Conservation (phyloP, 2,329 filamentous ascomycete species). For the Colletotrichum siamense region DNA sequence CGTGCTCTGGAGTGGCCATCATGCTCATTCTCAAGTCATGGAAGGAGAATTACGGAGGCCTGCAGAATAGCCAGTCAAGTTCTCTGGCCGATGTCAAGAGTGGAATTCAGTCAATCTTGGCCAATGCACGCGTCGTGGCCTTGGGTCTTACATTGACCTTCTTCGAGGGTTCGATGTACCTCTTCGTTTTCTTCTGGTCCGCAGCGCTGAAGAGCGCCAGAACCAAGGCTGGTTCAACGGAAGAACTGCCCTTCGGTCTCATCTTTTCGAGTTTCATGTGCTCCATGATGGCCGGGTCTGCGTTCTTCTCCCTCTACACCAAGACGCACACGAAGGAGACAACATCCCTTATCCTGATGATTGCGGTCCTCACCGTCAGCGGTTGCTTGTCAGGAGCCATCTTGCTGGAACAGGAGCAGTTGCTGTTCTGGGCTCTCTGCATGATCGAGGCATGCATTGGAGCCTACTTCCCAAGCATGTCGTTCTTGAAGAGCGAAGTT, state of each 20-base stretch:
- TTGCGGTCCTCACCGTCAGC: slow-evolving; percentile 35
- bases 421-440: slow-evolving; percentile 62
- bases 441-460: slow-evolving; percentile 63
- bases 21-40: slow-evolving; percentile 52
- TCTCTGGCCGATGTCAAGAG: slow-evolving; percentile 24
- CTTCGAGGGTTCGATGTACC: slow-evolving; percentile 67
- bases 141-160: slow-evolving; percentile 59
- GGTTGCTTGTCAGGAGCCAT: slow-evolving; percentile 45
- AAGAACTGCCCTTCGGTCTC: slow-evolving; percentile 47
- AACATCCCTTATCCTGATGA: slow-evolving; percentile 38
- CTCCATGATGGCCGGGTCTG: slow-evolving; percentile 61
- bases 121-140: slow-evolving; percentile 54
- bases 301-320: slow-evolving; percentile 43
- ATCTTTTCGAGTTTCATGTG: slow-evolving; percentile 64
- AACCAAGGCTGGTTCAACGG: slow-evolving; percentile 29
- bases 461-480: slow-evolving; percentile 62
- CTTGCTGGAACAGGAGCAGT: slow-evolving; percentile 43
- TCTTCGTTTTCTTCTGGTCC: slow-evolving; percentile 69
- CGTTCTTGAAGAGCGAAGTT: slow-evolving; percentile 56
- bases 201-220: slow-evolving; percentile 54
- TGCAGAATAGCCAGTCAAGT: neutral
- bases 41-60: slow-evolving; percentile 33
- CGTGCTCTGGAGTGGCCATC: slow-evolving; percentile 46
- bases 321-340: slow-evolving; percentile 34
- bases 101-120: slow-evolving; percentile 29